A percentile compares a stretch with the other conserved stretches of the same genome.
phyloP scores from a whole-genome alignment of 1,139 yeast species.

The Hanseniaspora gamundiae region DNA sequence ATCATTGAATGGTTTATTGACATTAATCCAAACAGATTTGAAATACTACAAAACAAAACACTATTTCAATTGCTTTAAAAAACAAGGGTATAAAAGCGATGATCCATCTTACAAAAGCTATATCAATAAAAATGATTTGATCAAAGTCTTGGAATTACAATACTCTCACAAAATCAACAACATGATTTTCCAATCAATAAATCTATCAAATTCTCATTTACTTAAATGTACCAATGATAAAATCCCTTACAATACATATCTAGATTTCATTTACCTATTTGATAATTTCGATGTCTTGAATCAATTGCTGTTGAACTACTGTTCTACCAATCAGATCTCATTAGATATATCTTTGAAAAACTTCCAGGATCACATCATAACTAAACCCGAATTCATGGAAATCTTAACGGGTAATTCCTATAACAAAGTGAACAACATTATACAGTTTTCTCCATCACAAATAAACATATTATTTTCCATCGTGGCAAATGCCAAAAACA shows the following conservation, averaged over 20 bases:
- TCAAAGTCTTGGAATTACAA: constrained; percentile 21
- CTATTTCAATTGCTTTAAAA: constrained; percentile 14
- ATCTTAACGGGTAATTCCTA: constrained; percentile 24
- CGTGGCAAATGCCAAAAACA: constrained; percentile 25
- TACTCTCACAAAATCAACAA: constrained; percentile 28
- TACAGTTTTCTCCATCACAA: constrained; percentile 30
- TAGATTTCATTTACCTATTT: constrained; percentile 27
- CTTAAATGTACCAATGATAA: constrained; percentile 22
- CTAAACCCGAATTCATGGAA: constrained; percentile 26
- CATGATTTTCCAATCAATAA: constrained; percentile 25
- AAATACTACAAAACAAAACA: constrained; percentile 11
- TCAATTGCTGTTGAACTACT: constrained; percentile 26
- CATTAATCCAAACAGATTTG: constrained; percentile 28
- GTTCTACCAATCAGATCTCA: constrained; percentile 9
- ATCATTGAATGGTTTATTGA: constrained; percentile 25
- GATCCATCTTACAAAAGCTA: constrained; percentile 8
- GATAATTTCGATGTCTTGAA: constrained; percentile 29
- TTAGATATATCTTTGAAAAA: constrained; percentile 18
- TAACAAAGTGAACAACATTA: constrained; percentile 28
- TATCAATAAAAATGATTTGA: constrained; percentile 25
- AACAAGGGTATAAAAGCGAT: neutral
- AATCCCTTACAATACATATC: constrained; percentile 26
- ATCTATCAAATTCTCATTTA: constrained; percentile 19
- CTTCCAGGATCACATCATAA: constrained; percentile 20
- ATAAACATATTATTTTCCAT: constrained; percentile 27